Conservation (phyloP, 2,329 filamentous ascomycete species). For the Aspergillus glaucus region DNA sequence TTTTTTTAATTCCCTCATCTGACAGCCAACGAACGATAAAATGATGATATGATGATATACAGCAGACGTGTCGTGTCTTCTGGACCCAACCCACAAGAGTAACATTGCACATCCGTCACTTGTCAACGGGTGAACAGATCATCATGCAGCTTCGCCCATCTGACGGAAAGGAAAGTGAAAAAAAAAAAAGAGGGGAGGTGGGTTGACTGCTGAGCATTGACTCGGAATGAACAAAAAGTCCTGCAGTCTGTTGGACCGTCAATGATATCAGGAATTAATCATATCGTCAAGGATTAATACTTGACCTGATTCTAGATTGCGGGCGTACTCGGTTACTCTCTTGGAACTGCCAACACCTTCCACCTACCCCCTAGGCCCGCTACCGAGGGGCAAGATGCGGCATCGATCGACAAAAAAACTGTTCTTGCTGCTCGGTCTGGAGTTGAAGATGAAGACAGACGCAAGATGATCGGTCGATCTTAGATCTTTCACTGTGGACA, state of each 20-base stretch:
- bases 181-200: too few relatives aligned
- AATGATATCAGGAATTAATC: too few relatives aligned
- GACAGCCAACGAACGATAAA: too few relatives aligned
- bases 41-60: too few relatives aligned
- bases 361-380: background rate
- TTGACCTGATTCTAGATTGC: too few relatives aligned
- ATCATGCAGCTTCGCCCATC: constrained; percentile 12
- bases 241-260: too few relatives aligned
- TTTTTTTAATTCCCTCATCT: too few relatives aligned
- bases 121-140: constrained; percentile 5
- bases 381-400: background rate
- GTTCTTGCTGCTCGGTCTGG: background rate
- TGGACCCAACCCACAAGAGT: background rate
- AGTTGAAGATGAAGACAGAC: background rate
- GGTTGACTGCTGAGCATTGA: too few relatives aligned
- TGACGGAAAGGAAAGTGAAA: too few relatives aligned
- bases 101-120: background rate
- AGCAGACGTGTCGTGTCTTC: background rate
- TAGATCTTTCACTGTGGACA: background rate
- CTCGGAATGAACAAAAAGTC: too few relatives aligned
- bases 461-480: background rate
- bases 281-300: too few relatives aligned
- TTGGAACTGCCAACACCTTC: background rate
- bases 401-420: background rate
- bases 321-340: too few relatives aligned